These are phyloP conservation scores for Cryptococcus sp. DNA, from an alignment of 1,284 basidiomycete genomes.

Conservation along the genomic window DNA sequence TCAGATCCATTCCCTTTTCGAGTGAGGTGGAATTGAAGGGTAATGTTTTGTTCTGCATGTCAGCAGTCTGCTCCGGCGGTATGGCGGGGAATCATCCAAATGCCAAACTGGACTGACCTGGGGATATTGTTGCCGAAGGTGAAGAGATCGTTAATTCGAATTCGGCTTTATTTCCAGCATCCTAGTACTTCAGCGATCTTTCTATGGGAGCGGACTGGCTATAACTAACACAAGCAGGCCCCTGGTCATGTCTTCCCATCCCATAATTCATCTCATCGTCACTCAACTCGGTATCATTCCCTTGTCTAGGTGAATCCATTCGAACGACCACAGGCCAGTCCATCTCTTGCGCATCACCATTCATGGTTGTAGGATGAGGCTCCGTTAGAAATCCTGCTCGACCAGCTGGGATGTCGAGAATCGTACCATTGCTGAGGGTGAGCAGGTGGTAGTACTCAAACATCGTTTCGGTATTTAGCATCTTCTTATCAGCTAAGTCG, in stretches of 20 bases:
- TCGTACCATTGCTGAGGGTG: conserved; percentile 13
- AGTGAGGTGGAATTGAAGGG: conserved; percentile 12
- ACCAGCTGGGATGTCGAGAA: conserved; percentile 21
- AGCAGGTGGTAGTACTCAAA: conserved; percentile 25
- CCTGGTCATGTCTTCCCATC: not conserved
- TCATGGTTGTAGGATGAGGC: not conserved
- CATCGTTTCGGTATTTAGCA: conserved; percentile 13
- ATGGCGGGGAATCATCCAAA: not conserved
- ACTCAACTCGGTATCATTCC: not conserved
- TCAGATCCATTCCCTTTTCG: conserved; percentile 23
- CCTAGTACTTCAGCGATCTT: conserved; percentile 8
- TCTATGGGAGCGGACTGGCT: not conserved
- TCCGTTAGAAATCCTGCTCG: conserved; percentile 17
- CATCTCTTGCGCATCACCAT: not conserved
- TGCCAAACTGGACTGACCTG: conserved; percentile 8
- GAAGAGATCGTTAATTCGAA: conserved; percentile 11
- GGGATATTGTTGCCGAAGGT: not conserved
- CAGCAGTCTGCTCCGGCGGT: not conserved
- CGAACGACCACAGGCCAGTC: not conserved
- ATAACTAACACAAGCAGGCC: conserved; percentile 11
- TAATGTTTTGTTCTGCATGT: conserved; percentile 7
- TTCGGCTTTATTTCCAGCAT: conserved; percentile 14
- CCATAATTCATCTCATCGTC: not conserved
- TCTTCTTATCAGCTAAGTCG: conserved; percentile 1
- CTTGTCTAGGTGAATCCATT: conserved; percentile 2